Evolutionary conservation across 192 early-diverging fungal species (phyloP).

Genomic region (Cetraspora pellucida): DNA sequence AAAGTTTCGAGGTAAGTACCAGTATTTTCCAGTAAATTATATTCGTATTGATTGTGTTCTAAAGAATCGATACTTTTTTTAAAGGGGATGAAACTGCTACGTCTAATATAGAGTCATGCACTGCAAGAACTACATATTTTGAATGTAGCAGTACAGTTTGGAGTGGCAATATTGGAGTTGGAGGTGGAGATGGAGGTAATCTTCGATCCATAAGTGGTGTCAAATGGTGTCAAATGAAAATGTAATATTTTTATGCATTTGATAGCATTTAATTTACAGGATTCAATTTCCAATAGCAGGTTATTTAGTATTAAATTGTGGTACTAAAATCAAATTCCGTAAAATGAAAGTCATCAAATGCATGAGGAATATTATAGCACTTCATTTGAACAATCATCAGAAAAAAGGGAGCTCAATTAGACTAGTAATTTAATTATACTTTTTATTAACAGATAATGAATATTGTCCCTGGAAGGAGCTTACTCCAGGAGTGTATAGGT

Average conservation of each 20-base stretch:
- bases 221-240: too few relatives aligned
- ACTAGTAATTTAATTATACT: not conserved
- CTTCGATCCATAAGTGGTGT: too few relatives aligned
- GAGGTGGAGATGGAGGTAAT: not conserved
- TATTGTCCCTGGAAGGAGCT: conserved; percentile 39
- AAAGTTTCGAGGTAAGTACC: conserved; percentile 17
- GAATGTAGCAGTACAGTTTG: conserved; percentile 1
- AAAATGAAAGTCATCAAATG: too few relatives aligned
- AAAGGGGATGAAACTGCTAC: conserved; percentile 11
- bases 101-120: not conserved
- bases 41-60: not conserved
- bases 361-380: too few relatives aligned
- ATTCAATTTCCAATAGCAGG: too few relatives aligned
- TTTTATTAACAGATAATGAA: not conserved
- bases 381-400: too few relatives aligned
- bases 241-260: too few relatives aligned
- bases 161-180: not conserved
- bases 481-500: conserved; percentile 39
- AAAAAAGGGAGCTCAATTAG: too few relatives aligned
- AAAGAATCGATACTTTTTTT: not conserved
- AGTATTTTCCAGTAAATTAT: not conserved
- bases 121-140: conserved; percentile 14
- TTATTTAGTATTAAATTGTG: too few relatives aligned
- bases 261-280: too few relatives aligned
- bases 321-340: too few relatives aligned